phyloP scores from a whole-genome alignment of 169 alveolate species.

The Blepharisma undulans region DNA sequence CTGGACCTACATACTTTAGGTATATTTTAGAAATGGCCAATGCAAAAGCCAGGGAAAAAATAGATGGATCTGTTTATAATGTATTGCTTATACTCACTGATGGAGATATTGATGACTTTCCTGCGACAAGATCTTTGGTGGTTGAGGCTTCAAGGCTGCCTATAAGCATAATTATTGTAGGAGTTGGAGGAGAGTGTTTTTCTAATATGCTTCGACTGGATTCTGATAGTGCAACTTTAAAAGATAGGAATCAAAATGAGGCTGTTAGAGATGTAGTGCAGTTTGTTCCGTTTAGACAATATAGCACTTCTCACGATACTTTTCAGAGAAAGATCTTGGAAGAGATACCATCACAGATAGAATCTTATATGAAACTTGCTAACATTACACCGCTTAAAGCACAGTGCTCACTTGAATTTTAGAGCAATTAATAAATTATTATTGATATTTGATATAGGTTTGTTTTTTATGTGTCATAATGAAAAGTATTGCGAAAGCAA shows the following conservation, averaged over 20 bases:
- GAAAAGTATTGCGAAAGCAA: too few relatives aligned
- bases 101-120: slow-evolving; percentile 66
- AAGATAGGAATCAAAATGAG: slow-evolving; percentile 47
- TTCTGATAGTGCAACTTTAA: slow-evolving; percentile 49
- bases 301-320: slow-evolving; percentile 45
- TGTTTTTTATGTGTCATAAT: too few relatives aligned
- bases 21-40: slow-evolving; percentile 50
- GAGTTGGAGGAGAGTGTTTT: slow-evolving; percentile 71
- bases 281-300: slow-evolving; percentile 74
- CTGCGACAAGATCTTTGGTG: slow-evolving; percentile 59
- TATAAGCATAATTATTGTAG: slow-evolving; percentile 66
- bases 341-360: slow-evolving; percentile 68
- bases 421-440: not conserved
- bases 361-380: slow-evolving; percentile 49
- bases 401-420: not conserved
- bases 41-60: slow-evolving; percentile 39
- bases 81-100: slow-evolving; percentile 63
- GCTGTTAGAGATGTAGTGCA: slow-evolving; percentile 79
- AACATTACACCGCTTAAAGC: slow-evolving; percentile 43
- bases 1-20: slow-evolving; percentile 75
- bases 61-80: slow-evolving; percentile 47
- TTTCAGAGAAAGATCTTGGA: slow-evolving; percentile 61
- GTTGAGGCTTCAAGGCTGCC: slow-evolving; percentile 68
- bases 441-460: not conserved
- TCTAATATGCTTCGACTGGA: slow-evolving; percentile 49